These are phyloP conservation scores for Magnolia officinalis DNA, from an alignment of 164 flowering plant genomes.

Conservation along the genomic window DNA sequence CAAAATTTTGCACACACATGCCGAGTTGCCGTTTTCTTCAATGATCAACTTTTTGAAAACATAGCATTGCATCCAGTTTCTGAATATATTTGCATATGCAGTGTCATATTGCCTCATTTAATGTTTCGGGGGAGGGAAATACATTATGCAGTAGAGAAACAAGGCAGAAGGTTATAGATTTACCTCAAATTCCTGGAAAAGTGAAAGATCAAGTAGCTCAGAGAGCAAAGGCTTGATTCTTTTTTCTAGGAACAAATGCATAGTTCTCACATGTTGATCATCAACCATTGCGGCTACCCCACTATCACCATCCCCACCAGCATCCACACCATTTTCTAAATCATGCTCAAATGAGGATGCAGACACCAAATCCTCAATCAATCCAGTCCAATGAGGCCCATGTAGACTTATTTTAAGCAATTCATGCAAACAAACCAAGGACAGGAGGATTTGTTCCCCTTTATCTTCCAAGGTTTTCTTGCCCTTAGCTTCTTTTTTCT, in stretches of 20 bases:
- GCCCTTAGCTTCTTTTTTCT: slow-evolving; percentile 43
- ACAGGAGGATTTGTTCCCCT: slow-evolving; percentile 45
- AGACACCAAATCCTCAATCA: slow-evolving; percentile 53
- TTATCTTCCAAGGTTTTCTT: slow-evolving; percentile 38
- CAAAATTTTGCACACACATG: background rate
- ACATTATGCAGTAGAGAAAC: no score
- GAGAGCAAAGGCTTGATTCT: slow-evolving; percentile 51
- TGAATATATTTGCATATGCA: background rate
- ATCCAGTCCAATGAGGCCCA: slow-evolving; percentile 20
- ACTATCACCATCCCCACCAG: slow-evolving; percentile 25
- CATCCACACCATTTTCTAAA: slow-evolving; percentile 10
- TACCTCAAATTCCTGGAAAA: slow-evolving; percentile 62
- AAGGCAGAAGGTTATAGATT: background rate
- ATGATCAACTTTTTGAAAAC: background rate
- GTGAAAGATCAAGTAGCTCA: slow-evolving; percentile 50
- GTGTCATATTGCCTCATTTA: no score
- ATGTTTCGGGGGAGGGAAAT: no score
- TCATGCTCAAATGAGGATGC: slow-evolving; percentile 22
- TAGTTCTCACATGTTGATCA: slow-evolving; percentile 32
- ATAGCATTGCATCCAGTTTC: background rate
- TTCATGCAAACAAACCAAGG: slow-evolving; percentile 64
- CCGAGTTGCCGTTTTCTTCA: background rate
- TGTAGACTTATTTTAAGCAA: slow-evolving; percentile 32
- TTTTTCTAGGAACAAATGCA: slow-evolving; percentile 43
- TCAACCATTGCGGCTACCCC: slow-evolving; percentile 25